Percentiles rank a stretch among this genome's conserved stretches.
These are phyloP conservation scores for Dioscorea zingiberensis DNA, from an alignment of 106 monocot species.

Conservation along the genomic window DNA sequence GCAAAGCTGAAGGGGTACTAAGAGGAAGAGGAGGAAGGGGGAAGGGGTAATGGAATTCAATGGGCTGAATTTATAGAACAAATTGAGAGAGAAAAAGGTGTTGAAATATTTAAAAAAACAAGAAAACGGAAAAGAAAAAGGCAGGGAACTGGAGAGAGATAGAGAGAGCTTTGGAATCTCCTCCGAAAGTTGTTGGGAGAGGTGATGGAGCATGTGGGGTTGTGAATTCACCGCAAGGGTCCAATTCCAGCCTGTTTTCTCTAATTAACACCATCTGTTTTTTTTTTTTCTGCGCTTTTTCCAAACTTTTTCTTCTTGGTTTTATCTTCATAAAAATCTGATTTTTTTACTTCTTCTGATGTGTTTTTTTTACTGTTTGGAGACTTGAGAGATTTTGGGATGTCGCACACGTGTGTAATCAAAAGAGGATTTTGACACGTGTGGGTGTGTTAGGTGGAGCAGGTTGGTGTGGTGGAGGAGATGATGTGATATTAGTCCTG, in stretches of 20 bases:
- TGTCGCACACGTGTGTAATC: background rate
- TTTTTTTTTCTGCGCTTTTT: background rate
- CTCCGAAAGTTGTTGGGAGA: slow-evolving; percentile 1
- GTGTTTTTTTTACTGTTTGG: background rate
- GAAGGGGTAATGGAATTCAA: slow-evolving; percentile 12
- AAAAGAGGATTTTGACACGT: too few species aligned
- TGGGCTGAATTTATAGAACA: slow-evolving; percentile 37
- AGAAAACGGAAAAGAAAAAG: background rate
- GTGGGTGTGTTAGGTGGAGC: too few species aligned
- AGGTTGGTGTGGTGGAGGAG: too few species aligned
- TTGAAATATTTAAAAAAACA: background rate
- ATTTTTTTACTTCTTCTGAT: background rate
- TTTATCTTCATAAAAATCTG: background rate
- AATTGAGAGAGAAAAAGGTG: slow-evolving; percentile 1
- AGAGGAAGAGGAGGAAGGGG: slow-evolving; percentile 7
- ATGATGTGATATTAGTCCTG: too few species aligned
- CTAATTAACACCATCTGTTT: background rate
- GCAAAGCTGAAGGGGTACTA: background rate
- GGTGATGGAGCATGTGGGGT: slow-evolving; percentile 5
- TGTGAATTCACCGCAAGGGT: background rate
- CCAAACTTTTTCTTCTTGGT: background rate
- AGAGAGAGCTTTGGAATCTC: slow-evolving; percentile 5
- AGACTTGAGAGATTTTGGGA: background rate
- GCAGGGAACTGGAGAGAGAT: background rate
- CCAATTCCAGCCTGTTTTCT: background rate